These are phyloP conservation scores for Hsuehochloa calcarea DNA, from an alignment of 176 grass and related monocot genomes.

Conservation along the genomic window DNA sequence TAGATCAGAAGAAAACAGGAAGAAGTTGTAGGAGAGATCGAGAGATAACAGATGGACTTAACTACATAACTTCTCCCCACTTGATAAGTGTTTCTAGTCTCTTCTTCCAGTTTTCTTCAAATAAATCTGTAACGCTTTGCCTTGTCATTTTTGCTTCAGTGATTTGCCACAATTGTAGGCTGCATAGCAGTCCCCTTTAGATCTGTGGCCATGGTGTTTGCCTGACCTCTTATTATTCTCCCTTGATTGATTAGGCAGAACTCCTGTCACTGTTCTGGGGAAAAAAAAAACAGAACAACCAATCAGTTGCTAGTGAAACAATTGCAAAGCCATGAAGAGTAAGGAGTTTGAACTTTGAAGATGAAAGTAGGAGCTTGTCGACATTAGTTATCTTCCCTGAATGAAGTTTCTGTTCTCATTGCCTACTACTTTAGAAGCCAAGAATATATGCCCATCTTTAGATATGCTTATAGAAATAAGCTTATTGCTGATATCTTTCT, in stretches of 20 bases:
- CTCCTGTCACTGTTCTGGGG: neutral
- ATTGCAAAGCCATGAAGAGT: neutral
- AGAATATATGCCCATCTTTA: constrained; percentile 34
- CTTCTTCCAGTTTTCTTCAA: too few relatives aligned
- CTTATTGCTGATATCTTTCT: constrained; percentile 13
- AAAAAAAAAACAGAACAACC: neutral
- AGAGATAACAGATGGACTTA: neutral
- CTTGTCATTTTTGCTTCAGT: neutral
- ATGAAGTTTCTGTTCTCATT: constrained; percentile 3
- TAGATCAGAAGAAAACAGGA: neutral
- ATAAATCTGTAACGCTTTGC: neutral
- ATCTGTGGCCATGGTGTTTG: neutral
- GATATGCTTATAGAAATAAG: constrained; percentile 7
- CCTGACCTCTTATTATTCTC: neutral
- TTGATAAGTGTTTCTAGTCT: too few relatives aligned
- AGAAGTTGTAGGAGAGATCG: neutral
- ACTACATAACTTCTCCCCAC: too few relatives aligned
- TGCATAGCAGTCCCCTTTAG: neutral
- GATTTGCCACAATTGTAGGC: neutral
- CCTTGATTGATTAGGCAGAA: constrained; percentile 2
- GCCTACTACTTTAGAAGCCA: constrained; percentile 17
- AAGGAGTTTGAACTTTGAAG: neutral
- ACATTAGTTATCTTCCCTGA: constrained; percentile 15
- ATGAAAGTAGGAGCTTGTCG: neutral
- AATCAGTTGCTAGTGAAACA: neutral